Evolutionary conservation across 306 rosid species (phyloP).

Genomic region (Albizia julibrissin): DNA sequence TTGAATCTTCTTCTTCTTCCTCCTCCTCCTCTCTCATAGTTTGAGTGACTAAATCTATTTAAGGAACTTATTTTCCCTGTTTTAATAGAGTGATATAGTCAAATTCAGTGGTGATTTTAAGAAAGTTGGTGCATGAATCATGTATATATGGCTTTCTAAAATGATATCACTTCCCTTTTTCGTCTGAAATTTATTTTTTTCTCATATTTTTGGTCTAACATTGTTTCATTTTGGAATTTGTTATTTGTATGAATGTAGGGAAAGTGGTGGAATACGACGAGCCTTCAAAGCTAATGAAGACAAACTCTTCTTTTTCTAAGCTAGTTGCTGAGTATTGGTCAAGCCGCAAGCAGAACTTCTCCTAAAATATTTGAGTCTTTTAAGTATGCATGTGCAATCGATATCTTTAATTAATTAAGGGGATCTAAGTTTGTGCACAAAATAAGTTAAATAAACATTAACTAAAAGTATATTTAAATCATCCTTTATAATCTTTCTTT

Average conservation of each 20-base stretch:
- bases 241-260: not conserved
- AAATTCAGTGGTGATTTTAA: too few species aligned
- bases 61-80: too few species aligned
- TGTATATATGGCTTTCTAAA: too few species aligned
- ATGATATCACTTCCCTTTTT: too few species aligned
- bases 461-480: not conserved
- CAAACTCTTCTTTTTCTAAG: not conserved
- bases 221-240: not conserved
- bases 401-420: too few species aligned
- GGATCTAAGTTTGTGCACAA: not conserved
- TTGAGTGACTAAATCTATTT: too few species aligned
- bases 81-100: too few species aligned
- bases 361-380: not conserved
- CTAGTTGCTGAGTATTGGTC: not conserved
- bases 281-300: not conserved
- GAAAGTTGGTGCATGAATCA: too few species aligned
- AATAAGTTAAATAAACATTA: not conserved
- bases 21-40: too few species aligned
- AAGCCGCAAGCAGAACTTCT: not conserved
- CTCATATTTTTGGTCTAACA: too few species aligned
- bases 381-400: not conserved
- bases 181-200: not conserved
- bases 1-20: not conserved
- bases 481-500: too few species aligned
- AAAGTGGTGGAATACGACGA: not conserved